These are phyloP conservation scores for Talaromyces rugulosus DNA, from an alignment of 2,329 filamentous ascomycete genomes.

Conservation along the genomic window DNA sequence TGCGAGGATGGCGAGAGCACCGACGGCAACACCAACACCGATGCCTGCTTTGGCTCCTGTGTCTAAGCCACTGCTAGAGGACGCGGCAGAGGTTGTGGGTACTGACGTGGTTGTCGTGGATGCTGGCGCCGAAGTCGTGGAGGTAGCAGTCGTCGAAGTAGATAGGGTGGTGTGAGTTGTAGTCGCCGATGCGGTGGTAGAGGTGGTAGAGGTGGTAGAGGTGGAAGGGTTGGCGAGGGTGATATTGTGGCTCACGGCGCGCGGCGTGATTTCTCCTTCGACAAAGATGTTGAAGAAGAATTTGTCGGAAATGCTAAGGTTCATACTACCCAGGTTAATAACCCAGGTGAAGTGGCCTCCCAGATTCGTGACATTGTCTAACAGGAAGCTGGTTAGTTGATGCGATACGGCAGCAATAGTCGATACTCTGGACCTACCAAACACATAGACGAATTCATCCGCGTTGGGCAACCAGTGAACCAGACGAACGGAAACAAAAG, in stretches of 20 bases:
- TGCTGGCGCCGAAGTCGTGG: neutral
- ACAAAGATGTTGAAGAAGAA: conserved; percentile 12
- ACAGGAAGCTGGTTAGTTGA: neutral
- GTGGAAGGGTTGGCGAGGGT: conserved; percentile 5
- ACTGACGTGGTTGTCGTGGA: neutral
- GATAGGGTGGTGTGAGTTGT: neutral
- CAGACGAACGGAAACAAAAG: conserved; percentile 6
- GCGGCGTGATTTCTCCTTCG: conserved; percentile 8
- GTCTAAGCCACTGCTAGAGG: neutral
- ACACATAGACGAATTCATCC: conserved; percentile 7
- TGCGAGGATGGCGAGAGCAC: conserved; percentile 4
- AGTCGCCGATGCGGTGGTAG: neutral
- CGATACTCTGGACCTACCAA: neutral
- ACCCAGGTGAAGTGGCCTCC: conserved; percentile 9
- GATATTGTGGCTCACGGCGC: conserved; percentile 6
- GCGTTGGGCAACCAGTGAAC: conserved; percentile 2
- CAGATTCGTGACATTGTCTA: conserved; percentile 12
- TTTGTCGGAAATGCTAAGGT: conserved; percentile 6
- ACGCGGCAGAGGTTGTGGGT: neutral
- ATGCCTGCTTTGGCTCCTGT: conserved; percentile 10
- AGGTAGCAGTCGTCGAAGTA: neutral
- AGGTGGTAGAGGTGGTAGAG: conserved; percentile 2
- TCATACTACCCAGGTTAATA: conserved; percentile 9
- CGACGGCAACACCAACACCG: conserved; percentile 7
- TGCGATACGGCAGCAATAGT: neutral